phyloP scores from a whole-genome alignment of 2,329 filamentous ascomycete genomes.

The Neoarthrinium moseri region DNA sequence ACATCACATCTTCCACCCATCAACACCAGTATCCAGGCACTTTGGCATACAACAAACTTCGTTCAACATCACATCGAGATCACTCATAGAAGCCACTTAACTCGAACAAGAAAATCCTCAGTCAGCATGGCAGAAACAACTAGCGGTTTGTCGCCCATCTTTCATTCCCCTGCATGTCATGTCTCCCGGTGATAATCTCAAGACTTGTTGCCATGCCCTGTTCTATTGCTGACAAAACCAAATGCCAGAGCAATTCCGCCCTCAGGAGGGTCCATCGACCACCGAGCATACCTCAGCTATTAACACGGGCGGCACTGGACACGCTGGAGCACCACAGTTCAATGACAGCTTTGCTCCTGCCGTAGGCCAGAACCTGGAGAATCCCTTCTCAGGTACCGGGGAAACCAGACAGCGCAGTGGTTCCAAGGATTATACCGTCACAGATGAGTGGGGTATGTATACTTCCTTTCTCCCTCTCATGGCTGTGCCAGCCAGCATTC shows the following conservation, averaged over 20 bases:
- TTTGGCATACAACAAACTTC: too few species aligned
- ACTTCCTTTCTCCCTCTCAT: neutral
- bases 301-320: neutral
- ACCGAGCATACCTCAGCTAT: neutral
- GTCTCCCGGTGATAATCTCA: too few species aligned
- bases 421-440: constrained; percentile 28
- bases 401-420: constrained; percentile 30
- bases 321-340: constrained; percentile 6
- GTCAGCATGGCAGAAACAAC: too few species aligned
- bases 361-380: neutral
- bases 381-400: neutral
- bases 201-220: neutral
- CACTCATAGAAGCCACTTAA: too few species aligned
- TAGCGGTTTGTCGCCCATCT: too few species aligned
- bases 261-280: constrained; percentile 3
- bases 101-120: too few species aligned
- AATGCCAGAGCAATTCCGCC: constrained; percentile 1
- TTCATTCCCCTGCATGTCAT: too few species aligned
- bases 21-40: too few species aligned
- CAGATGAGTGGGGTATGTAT: constrained; percentile 49
- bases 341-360: constrained; percentile 11
- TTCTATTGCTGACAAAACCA: neutral
- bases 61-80: too few species aligned
- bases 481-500: too few species aligned
- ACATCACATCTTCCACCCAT: too few species aligned